A percentile compares a stretch with the other conserved stretches of the same genome.
These are phyloP conservation scores for Pestalotiopsis sp. DNA, from an alignment of 2,329 filamentous ascomycete genomes.

Conservation along the genomic window DNA sequence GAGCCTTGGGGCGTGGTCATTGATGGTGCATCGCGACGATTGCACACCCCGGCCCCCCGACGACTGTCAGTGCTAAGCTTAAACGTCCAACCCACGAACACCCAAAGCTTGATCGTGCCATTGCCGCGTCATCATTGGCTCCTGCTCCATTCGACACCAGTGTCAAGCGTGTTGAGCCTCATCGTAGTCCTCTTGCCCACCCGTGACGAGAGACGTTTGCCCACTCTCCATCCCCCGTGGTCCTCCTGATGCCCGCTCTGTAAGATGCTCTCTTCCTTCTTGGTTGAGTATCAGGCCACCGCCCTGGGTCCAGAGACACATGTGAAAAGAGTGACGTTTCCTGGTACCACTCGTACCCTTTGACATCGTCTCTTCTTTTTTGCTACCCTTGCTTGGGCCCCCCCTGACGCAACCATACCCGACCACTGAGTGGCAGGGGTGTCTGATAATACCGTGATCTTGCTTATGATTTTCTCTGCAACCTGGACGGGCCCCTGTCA, in stretches of 20 bases:
- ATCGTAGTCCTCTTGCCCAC: not conserved
- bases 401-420: slow-evolving; percentile 1
- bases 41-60: not conserved
- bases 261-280: not conserved
- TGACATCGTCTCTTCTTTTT: not conserved
- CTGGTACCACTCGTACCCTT: not conserved
- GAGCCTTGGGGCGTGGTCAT: not conserved
- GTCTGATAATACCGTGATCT: not conserved
- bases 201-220: not conserved
- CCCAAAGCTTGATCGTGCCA: slow-evolving; percentile 6
- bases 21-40: not conserved
- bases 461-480: slow-evolving; percentile 15
- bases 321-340: slow-evolving; percentile 1
- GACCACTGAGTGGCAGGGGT: not conserved
- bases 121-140: not conserved
- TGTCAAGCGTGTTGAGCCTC: slow-evolving; percentile 10
- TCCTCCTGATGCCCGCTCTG: not conserved
- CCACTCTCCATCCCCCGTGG: not conserved
- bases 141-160: not conserved
- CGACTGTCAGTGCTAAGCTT: slow-evolving; percentile 8
- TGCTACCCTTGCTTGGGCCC: not conserved
- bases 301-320: not conserved
- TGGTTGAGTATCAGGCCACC: slow-evolving; percentile 5
- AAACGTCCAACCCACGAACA: not conserved
- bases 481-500: slow-evolving; percentile 17